Percentiles rank a stretch among this genome's conserved stretches.
Conservation (phyloP, 164 flowering plant species). For the Akebia trifoliata region DNA sequence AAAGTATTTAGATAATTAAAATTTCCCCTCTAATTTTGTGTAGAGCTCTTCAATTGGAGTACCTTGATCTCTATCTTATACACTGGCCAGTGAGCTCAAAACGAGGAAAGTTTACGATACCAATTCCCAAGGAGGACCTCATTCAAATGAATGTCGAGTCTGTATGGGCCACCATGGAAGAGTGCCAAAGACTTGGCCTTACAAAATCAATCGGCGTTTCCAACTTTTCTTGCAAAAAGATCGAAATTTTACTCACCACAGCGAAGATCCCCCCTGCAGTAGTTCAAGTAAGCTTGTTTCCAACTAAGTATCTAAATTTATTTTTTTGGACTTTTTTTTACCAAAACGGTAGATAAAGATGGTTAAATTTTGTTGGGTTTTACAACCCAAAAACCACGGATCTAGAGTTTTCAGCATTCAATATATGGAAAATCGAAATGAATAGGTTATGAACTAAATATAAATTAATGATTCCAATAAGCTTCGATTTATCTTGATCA, state of each 20-base stretch:
- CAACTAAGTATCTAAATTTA: too few relatives aligned
- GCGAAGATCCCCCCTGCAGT: constrained; percentile 6
- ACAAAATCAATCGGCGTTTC: constrained; percentile 12
- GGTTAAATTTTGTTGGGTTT: too few relatives aligned
- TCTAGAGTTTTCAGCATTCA: too few relatives aligned
- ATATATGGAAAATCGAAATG: too few relatives aligned
- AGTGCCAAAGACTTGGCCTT: constrained; percentile 2
- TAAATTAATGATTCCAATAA: too few relatives aligned
- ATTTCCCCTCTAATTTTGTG: not conserved
- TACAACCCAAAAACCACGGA: too few relatives aligned
- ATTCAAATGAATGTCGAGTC: not conserved
- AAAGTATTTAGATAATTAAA: too few relatives aligned
- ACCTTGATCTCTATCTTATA: constrained; percentile 7
- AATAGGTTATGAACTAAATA: too few relatives aligned
- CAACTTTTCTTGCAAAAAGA: constrained; percentile 14
- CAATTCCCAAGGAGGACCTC: not conserved
- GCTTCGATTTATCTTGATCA: too few relatives aligned
- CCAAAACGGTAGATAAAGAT: too few relatives aligned
- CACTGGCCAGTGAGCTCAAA: constrained; percentile 5
- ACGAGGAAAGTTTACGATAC: not conserved
- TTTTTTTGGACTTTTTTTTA: too few relatives aligned
- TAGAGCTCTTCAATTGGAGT: constrained; percentile 6
- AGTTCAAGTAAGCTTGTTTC: not conserved
- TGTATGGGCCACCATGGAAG: constrained; percentile 11
- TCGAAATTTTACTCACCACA: not conserved